Conservation (phyloP, 73 alveolate species). For the Paramecium primaurelia region DNA sequence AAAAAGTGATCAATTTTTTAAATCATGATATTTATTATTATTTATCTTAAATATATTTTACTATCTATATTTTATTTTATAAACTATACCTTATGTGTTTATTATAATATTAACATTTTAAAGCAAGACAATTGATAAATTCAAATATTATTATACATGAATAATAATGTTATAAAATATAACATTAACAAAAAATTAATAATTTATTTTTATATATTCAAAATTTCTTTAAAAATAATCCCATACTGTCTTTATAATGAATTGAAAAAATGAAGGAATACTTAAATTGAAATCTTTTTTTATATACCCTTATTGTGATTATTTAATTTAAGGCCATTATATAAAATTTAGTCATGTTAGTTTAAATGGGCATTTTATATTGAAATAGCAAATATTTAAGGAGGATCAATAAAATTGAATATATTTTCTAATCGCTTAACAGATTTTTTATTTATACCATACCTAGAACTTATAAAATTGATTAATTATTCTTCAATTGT, state of each 20-base stretch:
- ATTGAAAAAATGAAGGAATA: no score
- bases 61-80: neutral
- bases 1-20: neutral
- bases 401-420: neutral
- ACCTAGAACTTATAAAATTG: neutral
- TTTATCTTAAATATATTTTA: neutral
- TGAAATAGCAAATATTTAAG: neutral
- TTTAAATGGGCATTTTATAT: neutral
- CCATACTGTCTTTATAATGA: neutral
- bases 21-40: neutral
- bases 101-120: no score
- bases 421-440: neutral
- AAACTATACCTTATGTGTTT: neutral
- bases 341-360: neutral
- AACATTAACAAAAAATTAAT: no score
- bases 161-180: no score
- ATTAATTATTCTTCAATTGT: neutral
- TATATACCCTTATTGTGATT: neutral
- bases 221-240: no score
- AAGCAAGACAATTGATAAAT: neutral
- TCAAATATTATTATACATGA: no score
- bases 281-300: no score
- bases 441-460: neutral
- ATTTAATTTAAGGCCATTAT: neutral
- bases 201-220: no score